Evolutionary conservation across 805 yeast genomes (phyloP).

Genomic region (Candida stauntonica): DNA sequence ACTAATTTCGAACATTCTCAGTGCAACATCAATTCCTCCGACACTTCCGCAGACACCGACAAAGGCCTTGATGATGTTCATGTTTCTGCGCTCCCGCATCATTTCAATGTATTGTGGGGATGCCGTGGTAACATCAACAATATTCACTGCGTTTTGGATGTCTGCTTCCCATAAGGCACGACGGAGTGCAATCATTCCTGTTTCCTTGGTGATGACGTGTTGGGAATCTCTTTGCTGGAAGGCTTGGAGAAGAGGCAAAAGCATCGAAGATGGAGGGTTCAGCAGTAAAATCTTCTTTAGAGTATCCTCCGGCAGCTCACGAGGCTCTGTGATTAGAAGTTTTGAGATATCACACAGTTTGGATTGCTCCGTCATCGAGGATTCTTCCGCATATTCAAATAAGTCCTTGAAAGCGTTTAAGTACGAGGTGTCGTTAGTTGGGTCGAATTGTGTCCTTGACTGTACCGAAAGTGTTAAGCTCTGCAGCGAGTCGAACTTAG

Average conservation of each 20-base stretch:
- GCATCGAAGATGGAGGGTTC: constrained; percentile 10
- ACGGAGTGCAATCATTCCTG: constrained; percentile 10
- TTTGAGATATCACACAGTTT: constrained; percentile 1
- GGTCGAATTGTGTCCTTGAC: not conserved
- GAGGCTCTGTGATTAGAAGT: constrained; percentile 4
- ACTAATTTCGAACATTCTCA: constrained; percentile 25
- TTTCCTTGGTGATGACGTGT: not conserved
- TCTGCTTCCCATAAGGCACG: constrained; percentile 15
- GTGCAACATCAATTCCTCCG: constrained; percentile 43
- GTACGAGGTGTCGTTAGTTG: not conserved
- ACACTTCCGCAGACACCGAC: constrained; percentile 33
- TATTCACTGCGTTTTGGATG: constrained; percentile 40
- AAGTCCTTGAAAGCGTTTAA: constrained; percentile 6
- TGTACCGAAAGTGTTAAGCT: constrained; percentile 3
- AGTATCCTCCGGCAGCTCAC: constrained; percentile 2
- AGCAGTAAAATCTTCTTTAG: constrained; percentile 2
- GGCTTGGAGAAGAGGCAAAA: constrained; percentile 6
- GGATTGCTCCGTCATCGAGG: constrained; percentile 2
- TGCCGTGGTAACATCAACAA: constrained; percentile 61
- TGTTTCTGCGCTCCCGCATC: constrained; percentile 31
- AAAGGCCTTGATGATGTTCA: constrained; percentile 31
- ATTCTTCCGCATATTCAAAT: constrained; percentile 7
- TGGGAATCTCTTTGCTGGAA: constrained; percentile 5
- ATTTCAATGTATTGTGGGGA: constrained; percentile 43
- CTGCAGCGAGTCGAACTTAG: constrained; percentile 2